Conservation (phyloP, 768 basidiomycete genomes). For the Calocera cornea region DNA sequence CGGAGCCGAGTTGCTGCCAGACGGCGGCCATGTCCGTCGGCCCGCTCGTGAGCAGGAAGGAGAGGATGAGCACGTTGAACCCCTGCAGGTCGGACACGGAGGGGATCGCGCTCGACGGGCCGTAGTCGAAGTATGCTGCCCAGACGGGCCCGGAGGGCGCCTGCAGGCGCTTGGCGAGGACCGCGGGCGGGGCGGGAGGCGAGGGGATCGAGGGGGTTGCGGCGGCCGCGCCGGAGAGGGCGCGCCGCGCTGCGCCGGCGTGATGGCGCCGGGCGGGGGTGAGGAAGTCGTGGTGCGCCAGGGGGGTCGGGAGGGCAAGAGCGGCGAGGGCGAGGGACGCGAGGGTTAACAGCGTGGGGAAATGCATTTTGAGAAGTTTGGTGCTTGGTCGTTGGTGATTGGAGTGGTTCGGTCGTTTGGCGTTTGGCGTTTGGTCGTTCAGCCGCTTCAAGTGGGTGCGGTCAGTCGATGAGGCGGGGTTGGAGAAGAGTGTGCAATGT, state of each 20-base stretch:
- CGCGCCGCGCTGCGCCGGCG: not conserved
- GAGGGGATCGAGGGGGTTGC: not conserved
- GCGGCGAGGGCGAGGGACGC: not conserved
- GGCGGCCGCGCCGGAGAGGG: not conserved
- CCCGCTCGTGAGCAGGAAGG: slow-evolving; percentile 10
- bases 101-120: not conserved
- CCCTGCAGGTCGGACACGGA: not conserved
- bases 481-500: too few relatives aligned
- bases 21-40: slow-evolving; percentile 9
- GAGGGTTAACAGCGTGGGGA: not conserved
- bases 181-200: not conserved
- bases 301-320: not conserved
- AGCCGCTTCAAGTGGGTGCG: too few relatives aligned
- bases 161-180: not conserved
- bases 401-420: too few relatives aligned
- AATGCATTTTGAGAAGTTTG: not conserved
- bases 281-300: not conserved
- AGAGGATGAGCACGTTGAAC: not conserved
- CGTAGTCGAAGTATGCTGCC: not conserved
- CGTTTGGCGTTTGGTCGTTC: too few relatives aligned
- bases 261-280: not conserved
- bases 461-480: too few relatives aligned
- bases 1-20: slow-evolving; percentile 7
- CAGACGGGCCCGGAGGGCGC: not conserved
- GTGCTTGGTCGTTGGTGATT: too few relatives aligned